Evolutionary conservation across 2,329 filamentous ascomycete species (phyloP).

Genomic region (Hypoxylon sp.): DNA sequence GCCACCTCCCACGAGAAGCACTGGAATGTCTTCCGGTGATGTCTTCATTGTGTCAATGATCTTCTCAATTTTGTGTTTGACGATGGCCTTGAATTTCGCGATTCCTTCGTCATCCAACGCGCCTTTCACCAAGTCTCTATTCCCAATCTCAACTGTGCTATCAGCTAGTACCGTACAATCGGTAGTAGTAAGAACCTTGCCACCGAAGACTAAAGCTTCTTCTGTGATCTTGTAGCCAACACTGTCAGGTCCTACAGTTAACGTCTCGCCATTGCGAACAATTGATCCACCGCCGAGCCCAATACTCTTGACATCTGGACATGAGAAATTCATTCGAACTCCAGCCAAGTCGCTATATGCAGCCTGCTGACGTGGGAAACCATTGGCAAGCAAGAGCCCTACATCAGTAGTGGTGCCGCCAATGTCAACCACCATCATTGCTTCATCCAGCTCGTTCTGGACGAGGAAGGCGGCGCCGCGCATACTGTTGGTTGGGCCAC

Average conservation of each 20-base stretch:
- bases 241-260: conserved; percentile 72
- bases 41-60: conserved; percentile 74
- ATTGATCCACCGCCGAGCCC: conserved; percentile 72
- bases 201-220: conserved; percentile 70
- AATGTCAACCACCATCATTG: conserved; percentile 74
- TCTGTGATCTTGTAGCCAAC: conserved; percentile 70
- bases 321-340: conserved; percentile 73
- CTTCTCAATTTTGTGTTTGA: conserved; percentile 52
- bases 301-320: conserved; percentile 71
- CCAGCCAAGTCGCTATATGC: conserved; percentile 74
- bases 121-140: conserved; percentile 51
- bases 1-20: conserved; percentile 75
- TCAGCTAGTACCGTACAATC: conserved; percentile 63
- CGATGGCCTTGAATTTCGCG: conserved; percentile 45
- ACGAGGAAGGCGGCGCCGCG: conserved; percentile 73
- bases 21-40: conserved; percentile 70
- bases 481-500: conserved; percentile 75
- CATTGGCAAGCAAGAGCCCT: conserved; percentile 71
- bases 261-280: conserved; percentile 59
- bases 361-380: conserved; percentile 74
- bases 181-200: conserved; percentile 70
- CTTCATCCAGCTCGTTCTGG: conserved; percentile 54
- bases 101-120: conserved; percentile 48
- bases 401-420: conserved; percentile 77
- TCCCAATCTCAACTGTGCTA: conserved; percentile 58